Base-by-base conservation (phyloP, 1,139 yeast species). In the Sugiyamaella sp. region DNA sequence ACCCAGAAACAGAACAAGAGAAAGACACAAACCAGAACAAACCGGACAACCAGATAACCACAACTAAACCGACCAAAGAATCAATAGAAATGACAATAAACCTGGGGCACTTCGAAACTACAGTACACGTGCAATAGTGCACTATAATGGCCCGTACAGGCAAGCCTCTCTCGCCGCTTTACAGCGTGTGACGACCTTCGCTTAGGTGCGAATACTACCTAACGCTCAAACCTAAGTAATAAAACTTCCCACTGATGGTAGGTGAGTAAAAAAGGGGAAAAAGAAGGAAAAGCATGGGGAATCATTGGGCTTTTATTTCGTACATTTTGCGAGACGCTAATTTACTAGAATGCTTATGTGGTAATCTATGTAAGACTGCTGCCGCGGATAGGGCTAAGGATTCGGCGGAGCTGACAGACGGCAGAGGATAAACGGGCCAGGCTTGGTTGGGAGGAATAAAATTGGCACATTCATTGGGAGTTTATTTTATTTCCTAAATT, bases 81-180 rank as follows among this genome's bases (percentile, higher is more conserved):
- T 32, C 22, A 44, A 44, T 8, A 29, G 19, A 33, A 21, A 32
- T 35, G 37, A 44, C 37, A n/a, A 22, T 22, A 44, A 46, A 39
- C 50, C 44, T 37, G 50, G 50, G 44, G 45, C 50, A 46, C 50
- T 38, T 35, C 20, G 25, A 38, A 46, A 44, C 48, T 24, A 44
- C 48, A 44, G 48, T 32, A 46, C 50, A 46, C 50, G 45, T 38
- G 44, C 50, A 38, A 40, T 17, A 17, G 45, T 46, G 50, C 45
- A 46, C 50, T 46, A 46, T 46, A 46, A 46, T 46, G 50, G 50
- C 50, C 50, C 50, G 25, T 46, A 46, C 50, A 46, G 50, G 50
- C 50, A 46, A 46, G 50, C 50, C 50, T 46, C 29, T 46, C 45
- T 46, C 48, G 41, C 41, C 50, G 50, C 50, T 46, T 44, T 27